phyloP scores from a whole-genome alignment of 2,329 filamentous ascomycete genomes.

The Hawksworthiomyces lignivorus region DNA sequence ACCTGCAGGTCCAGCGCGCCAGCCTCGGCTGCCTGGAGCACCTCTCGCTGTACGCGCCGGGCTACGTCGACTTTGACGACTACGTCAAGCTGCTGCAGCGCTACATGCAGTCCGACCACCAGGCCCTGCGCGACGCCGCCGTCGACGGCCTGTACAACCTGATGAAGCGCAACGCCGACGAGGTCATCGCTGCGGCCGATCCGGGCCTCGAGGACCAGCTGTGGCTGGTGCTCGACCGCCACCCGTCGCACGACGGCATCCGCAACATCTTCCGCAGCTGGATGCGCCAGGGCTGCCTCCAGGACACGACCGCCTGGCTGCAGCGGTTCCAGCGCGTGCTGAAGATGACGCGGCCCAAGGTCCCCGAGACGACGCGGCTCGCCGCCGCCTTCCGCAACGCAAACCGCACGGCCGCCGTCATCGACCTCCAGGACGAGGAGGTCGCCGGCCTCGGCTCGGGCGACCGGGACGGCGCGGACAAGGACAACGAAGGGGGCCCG shows the following conservation, averaged over 20 bases:
- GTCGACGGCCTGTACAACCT: slow-evolving; percentile 86
- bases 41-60: slow-evolving; percentile 82
- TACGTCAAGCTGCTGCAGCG: slow-evolving; percentile 80
- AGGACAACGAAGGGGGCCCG: slow-evolving; percentile 15
- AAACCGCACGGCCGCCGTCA: slow-evolving; percentile 40
- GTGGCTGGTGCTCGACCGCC: slow-evolving; percentile 79
- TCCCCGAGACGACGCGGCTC: slow-evolving; percentile 39
- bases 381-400: slow-evolving; percentile 18
- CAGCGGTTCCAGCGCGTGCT: slow-evolving; percentile 81
- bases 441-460: slow-evolving; percentile 81
- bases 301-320: slow-evolving; percentile 78
- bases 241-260: slow-evolving; percentile 70
- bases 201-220: slow-evolving; percentile 80
- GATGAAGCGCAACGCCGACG: slow-evolving; percentile 84
- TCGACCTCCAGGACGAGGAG: slow-evolving; percentile 93
- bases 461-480: slow-evolving; percentile 45
- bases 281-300: slow-evolving; percentile 81
- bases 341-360: slow-evolving; percentile 72
- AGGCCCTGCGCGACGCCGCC: slow-evolving; percentile 67
- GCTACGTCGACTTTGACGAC: slow-evolving; percentile 71
- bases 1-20: slow-evolving; percentile 63
- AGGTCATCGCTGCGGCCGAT: slow-evolving; percentile 69
- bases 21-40: slow-evolving; percentile 83
- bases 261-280: slow-evolving; percentile 85
- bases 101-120: slow-evolving; percentile 62